phyloP scores from a whole-genome alignment of 2,329 filamentous ascomycete species.

The Xylaria sp. region DNA sequence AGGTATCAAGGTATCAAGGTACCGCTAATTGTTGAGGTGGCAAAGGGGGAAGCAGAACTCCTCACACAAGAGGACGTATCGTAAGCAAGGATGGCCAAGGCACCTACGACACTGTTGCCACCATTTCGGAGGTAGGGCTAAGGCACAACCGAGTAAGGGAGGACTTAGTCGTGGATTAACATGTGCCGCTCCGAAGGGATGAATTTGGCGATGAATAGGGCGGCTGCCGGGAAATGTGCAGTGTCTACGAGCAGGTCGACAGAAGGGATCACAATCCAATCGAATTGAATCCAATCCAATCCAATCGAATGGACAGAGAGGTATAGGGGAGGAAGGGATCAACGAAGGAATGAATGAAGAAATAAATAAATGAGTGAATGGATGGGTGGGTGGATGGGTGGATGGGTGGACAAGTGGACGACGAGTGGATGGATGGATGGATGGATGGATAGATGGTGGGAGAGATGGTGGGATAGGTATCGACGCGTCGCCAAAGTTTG shows the following conservation, averaged over 20 bases:
- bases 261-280: too few relatives aligned
- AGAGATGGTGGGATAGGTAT: too few relatives aligned
- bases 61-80: background rate
- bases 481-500: too few relatives aligned
- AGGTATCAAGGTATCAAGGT: too few relatives aligned
- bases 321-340: background rate
- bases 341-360: too few relatives aligned
- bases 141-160: background rate
- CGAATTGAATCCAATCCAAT: too few relatives aligned
- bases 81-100: background rate
- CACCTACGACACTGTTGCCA: conserved; percentile 16
- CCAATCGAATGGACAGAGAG: too few relatives aligned
- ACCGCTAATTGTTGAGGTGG: conserved; percentile 7
- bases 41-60: background rate
- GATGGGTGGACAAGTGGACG: too few relatives aligned
- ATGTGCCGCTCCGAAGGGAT: background rate
- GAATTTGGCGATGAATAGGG: background rate
- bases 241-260: too few relatives aligned
- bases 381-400: background rate
- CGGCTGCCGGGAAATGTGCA: background rate
- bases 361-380: background rate
- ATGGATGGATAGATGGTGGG: too few relatives aligned
- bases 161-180: background rate
- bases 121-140: conserved; percentile 23
- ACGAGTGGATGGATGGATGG: too few relatives aligned